phyloP scores from a whole-genome alignment of 805 yeast genomes.

The Nakazawaea wyomingensis region DNA sequence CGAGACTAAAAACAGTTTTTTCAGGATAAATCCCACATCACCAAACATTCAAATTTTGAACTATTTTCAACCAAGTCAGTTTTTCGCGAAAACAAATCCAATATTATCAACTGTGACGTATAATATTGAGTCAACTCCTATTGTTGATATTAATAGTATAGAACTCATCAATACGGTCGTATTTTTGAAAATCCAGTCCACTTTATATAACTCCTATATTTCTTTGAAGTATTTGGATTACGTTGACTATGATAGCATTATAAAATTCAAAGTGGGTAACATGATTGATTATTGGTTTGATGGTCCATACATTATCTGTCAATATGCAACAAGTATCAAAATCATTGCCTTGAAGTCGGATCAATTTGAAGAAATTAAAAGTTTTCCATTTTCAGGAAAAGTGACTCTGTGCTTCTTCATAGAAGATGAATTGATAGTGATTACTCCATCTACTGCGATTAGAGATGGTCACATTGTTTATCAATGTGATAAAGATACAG shows the following conservation, averaged over 20 bases:
- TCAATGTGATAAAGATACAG: background rate
- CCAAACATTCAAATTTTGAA: slow-evolving; percentile 10
- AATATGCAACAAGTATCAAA: background rate
- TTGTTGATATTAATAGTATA: background rate
- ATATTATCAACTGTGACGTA: background rate
- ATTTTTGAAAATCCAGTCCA: slow-evolving; percentile 5
- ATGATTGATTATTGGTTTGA: background rate
- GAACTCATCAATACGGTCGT: background rate
- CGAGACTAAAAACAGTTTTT: slow-evolving; percentile 1
- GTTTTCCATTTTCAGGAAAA: background rate
- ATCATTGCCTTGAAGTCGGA: background rate
- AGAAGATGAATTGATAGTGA: background rate
- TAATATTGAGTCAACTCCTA: slow-evolving; percentile 1
- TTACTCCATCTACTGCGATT: background rate
- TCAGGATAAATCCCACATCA: background rate
- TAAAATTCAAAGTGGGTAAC: background rate
- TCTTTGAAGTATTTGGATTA: background rate
- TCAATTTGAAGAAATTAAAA: background rate
- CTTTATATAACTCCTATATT: background rate
- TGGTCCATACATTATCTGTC: background rate
- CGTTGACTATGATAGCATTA: background rate
- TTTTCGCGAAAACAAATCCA: background rate
- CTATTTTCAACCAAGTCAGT: background rate
- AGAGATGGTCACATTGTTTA: background rate
- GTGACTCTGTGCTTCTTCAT: background rate